These are phyloP conservation scores for Lactifluus pinguis DNA, from an alignment of 768 basidiomycete species.

Conservation along the genomic window DNA sequence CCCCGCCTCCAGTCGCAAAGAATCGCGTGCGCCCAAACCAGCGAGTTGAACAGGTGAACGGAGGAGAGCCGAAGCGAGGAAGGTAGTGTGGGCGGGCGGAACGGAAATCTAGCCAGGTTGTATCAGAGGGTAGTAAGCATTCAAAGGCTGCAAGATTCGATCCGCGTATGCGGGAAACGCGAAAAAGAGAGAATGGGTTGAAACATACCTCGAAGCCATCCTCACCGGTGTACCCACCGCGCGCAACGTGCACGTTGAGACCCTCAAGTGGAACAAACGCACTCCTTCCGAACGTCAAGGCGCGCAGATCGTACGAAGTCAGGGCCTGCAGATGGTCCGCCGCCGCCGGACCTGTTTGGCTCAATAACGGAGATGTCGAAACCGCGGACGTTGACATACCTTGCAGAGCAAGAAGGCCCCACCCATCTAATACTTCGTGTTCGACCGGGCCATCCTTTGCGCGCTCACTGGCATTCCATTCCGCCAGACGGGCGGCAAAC, in stretches of 20 bases:
- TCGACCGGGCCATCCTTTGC: slow-evolving; percentile 55
- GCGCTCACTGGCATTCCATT: slow-evolving; percentile 64
- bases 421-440: slow-evolving; percentile 69
- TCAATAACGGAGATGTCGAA: background rate
- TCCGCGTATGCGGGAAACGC: background rate
- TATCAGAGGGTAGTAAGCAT: background rate
- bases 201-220: slow-evolving; percentile 88
- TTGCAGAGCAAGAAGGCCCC: slow-evolving; percentile 88
- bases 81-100: slow-evolving; percentile 65
- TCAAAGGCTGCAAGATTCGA: background rate
- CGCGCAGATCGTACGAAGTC: slow-evolving; percentile 63
- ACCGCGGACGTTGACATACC: slow-evolving; percentile 35
- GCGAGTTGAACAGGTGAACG: slow-evolving; percentile 67
- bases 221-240: slow-evolving; percentile 97
- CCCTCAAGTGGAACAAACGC: slow-evolving; percentile 73
- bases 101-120: slow-evolving; percentile 63
- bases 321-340: slow-evolving; percentile 70
- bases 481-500: slow-evolving; percentile 55
- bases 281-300: slow-evolving; percentile 77
- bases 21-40: slow-evolving; percentile 89
- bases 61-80: slow-evolving; percentile 56
- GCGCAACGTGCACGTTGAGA: slow-evolving; percentile 76
- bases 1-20: slow-evolving; percentile 90
- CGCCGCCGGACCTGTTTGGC: slow-evolving; percentile 61
- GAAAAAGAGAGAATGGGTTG: background rate